Evolutionary conservation across 2,329 filamentous ascomycete genomes (phyloP).

Genomic region (Epicoccum sorghinum): DNA sequence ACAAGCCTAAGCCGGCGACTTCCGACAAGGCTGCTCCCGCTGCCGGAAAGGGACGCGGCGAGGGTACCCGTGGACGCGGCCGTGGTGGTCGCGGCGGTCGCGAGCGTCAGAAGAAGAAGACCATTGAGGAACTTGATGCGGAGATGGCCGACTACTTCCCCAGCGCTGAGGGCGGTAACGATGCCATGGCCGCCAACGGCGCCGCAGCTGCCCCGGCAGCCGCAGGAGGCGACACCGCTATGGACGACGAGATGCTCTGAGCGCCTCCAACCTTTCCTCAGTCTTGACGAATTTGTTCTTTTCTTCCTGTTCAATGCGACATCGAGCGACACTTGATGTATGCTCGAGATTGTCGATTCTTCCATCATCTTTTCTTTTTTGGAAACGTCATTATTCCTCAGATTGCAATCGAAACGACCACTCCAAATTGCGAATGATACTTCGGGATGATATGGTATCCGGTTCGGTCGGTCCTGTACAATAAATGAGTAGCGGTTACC

Average conservation of each 20-base stretch:
- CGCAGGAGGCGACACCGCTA: conserved; percentile 44
- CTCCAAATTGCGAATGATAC: conserved; percentile 14
- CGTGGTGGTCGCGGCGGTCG: conserved; percentile 51
- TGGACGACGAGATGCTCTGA: conserved; percentile 51
- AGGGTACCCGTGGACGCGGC: conserved; percentile 53
- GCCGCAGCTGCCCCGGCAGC: conserved; percentile 52
- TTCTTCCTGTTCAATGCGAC: conserved; percentile 5
- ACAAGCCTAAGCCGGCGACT: conserved; percentile 73
- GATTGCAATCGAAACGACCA: conserved; percentile 16
- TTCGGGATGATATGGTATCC: conserved; percentile 11
- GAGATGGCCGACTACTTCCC: conserved; percentile 98
- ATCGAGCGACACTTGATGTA: conserved; percentile 16
- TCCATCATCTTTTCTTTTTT: conserved; percentile 20
- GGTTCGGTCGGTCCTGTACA: conserved; percentile 32
- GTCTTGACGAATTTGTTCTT: conserved; percentile 12
- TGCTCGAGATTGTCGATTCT: conserved; percentile 18
- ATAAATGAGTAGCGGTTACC: conserved; percentile 22
- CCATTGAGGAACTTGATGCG: conserved; percentile 90
- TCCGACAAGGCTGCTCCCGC: conserved; percentile 68
- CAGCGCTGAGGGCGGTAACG: conserved; percentile 51
- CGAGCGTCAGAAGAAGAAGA: conserved; percentile 81
- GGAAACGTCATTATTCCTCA: conserved; percentile 21
- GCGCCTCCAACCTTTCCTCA: background rate
- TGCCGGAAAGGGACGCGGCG: conserved; percentile 52
- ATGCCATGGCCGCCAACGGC: conserved; percentile 54